These are phyloP conservation scores for Jackrogersella multiformis DNA, from an alignment of 495 filamentous ascomycete species.

Conservation along the genomic window DNA sequence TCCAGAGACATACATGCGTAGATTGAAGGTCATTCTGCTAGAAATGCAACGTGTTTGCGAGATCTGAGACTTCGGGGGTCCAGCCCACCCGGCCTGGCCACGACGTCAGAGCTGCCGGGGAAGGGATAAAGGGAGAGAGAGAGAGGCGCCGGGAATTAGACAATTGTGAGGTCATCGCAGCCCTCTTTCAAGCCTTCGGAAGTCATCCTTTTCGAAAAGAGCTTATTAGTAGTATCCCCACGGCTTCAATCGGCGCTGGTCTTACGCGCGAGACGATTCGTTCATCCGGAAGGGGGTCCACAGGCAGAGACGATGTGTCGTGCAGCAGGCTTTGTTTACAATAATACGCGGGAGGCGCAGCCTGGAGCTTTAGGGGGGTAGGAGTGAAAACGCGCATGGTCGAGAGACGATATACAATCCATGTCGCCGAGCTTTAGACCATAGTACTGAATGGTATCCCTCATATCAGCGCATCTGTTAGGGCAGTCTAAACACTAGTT, in stretches of 20 bases:
- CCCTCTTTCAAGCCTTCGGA: slow-evolving; percentile 31
- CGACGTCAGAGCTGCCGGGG: slow-evolving; percentile 30
- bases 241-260: slow-evolving; percentile 4
- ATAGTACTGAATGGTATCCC: slow-evolving; percentile 8
- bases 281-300: slow-evolving; percentile 32
- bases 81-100: slow-evolving; percentile 27
- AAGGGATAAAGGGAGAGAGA: no score
- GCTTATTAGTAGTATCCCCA: slow-evolving; percentile 12
- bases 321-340: slow-evolving; percentile 39
- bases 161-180: slow-evolving; percentile 20
- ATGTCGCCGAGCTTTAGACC: neutral
- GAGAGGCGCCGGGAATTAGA: slow-evolving; percentile 13
- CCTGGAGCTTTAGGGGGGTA: slow-evolving; percentile 27
- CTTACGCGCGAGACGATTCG: slow-evolving; percentile 30
- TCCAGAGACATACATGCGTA: slow-evolving; percentile 40
- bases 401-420: slow-evolving; percentile 13
- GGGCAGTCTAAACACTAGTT: slow-evolving; percentile 15
- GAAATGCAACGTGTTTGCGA: slow-evolving; percentile 39
- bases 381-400: slow-evolving; percentile 15
- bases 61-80: slow-evolving; percentile 35
- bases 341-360: slow-evolving; percentile 30
- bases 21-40: slow-evolving; percentile 33
- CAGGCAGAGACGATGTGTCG: slow-evolving; percentile 29
- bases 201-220: slow-evolving; percentile 14
- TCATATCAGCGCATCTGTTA: slow-evolving; percentile 22